Evolutionary conservation across 164 flowering plant genomes (phyloP).

Genomic region (Stephania japonica): DNA sequence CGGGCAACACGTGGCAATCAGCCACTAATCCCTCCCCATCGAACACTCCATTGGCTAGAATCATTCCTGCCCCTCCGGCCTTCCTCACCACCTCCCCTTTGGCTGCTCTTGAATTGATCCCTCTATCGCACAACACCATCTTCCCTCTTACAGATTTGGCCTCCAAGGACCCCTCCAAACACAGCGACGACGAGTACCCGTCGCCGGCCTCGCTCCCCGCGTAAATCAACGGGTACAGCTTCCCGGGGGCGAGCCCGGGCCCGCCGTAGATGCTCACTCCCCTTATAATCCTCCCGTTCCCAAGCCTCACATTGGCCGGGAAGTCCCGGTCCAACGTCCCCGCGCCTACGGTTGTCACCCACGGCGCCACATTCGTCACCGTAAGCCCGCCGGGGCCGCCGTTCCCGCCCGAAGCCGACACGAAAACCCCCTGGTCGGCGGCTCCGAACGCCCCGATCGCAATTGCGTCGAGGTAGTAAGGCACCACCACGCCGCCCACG

Average conservation of each 20-base stretch:
- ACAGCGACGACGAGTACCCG: conserved; percentile 77
- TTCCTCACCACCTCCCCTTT: conserved; percentile 83
- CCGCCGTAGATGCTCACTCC: conserved; percentile 83
- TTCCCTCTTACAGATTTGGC: conserved; percentile 62
- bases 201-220: conserved; percentile 70
- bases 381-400: conserved; percentile 87
- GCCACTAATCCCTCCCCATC: conserved; percentile 95
- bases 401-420: conserved; percentile 90
- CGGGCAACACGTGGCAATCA: conserved; percentile 88
- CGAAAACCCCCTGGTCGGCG: conserved; percentile 60
- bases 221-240: conserved; percentile 59
- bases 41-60: conserved; percentile 78
- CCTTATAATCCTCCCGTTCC: conserved; percentile 48
- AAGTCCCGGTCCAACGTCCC: conserved; percentile 80
- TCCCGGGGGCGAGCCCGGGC: conserved; percentile 43
- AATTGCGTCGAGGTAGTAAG: conserved; percentile 74
- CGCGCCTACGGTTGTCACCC: conserved; percentile 94
- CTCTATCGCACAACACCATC: conserved; percentile 86
- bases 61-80: conserved; percentile 87
- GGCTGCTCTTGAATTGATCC: conserved; percentile 64
- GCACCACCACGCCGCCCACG: conserved; percentile 90
- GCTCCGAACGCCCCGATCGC: conserved; percentile 86
- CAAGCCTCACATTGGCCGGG: conserved; percentile 77
- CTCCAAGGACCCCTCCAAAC: conserved; percentile 76
- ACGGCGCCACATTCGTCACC: conserved; percentile 88